Base-by-base conservation (phyloP, 208 protist genomes). In the Trypanosoma lewisi region DNA sequence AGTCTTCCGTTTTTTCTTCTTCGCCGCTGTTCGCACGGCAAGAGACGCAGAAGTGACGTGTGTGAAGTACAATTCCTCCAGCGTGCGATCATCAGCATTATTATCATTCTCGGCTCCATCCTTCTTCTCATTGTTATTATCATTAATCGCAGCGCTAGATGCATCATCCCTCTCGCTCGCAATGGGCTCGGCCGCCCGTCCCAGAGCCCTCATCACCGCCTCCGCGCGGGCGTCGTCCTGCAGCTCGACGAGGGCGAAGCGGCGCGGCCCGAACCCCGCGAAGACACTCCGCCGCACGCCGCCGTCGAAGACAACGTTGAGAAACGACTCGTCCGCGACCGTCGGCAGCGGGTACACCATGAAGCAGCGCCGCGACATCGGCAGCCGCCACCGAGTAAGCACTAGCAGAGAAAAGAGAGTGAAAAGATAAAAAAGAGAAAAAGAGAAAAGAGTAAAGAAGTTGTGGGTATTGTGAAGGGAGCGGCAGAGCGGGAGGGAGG, bases 191-290 rank as follows among this genome's bases (percentile, higher is more conserved):
- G 33, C 30, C 31, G 31, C 31, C 28, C 67, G 4, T 25, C 56
- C 50, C 27, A 87, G 30, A 1, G 44, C 56, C 19, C 19, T 60
- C n/a, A 45, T 55, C 27, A 90, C 70, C 9, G 63, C 64, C n/a
- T 41, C 54, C 28, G 56, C 62, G 14, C 70, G 53, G 2, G 17
- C 56, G 4, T 62, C 70, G 55, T 73, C 63, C 7, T 19, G 52
- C 39, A 95, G 58, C 75, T 92, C 83, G 8, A 77, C 75, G 23
- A 95, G 63, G 19, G 85, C 88, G 45, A 92, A 78, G 39, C 88
- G 85, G 12, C 64, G 23, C 12, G 58, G 59, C 51, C 71, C 77
- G 48, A 76, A 89, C 17, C 88, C 88, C 12, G 70, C 67, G 52
- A 90, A 95, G 42, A 89, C 58, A 47, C 70, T 80, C 1, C 85